Base-by-base conservation (phyloP, 2,329 filamentous ascomycete genomes). In the Ascochyta clinopodiicola region DNA sequence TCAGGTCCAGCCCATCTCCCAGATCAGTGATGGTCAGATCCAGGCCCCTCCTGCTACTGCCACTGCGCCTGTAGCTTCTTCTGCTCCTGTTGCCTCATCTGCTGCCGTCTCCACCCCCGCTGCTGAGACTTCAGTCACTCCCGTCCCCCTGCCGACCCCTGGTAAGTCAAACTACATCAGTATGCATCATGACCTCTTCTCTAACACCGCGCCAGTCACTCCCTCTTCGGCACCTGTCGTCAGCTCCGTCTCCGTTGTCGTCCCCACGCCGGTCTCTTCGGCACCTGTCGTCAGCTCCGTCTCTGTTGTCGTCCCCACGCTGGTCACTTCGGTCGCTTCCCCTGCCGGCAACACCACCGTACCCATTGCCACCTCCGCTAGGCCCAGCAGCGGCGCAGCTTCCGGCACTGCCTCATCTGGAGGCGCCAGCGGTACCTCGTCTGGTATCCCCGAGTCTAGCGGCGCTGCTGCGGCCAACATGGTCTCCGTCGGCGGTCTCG, bases 11-110 rank as follows among this genome's bases (percentile, higher is more conserved):
- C 56, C 59, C 56, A 75, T 75, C 67, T 66, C 69, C 48, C 72
- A 75, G 68, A 75, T 75, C 62, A 62, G 60, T 51, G 73, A 75
- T 52, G 73, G 73, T 42, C 73, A 75, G 70, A 72, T 75, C 60
- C 73, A 75, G 66, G 73, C 68, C 55, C 54, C 54, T 48, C 54
- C 54, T 44, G 38, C 51, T 21, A 50, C 36, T 31, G 40, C 51
- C 17, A 49, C 29, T 10, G 29, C 29, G 10, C 29, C 29, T 31
- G 29, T 31, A 31, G 29, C 10, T 10, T 29, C 10, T 10, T 29
- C 27, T 29, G 27, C 27, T 29, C 27, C 27, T 12, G 27, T 12
- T 4, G 27, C 29, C 8, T 17, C 32, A 4, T 35, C 29, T 9
- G 8, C 9, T 31, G 50, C 25, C n/a, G 32, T 38, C 34, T 42